phyloP scores from a whole-genome alignment of 805 yeast genomes.

The Teunomyces cretensis region DNA sequence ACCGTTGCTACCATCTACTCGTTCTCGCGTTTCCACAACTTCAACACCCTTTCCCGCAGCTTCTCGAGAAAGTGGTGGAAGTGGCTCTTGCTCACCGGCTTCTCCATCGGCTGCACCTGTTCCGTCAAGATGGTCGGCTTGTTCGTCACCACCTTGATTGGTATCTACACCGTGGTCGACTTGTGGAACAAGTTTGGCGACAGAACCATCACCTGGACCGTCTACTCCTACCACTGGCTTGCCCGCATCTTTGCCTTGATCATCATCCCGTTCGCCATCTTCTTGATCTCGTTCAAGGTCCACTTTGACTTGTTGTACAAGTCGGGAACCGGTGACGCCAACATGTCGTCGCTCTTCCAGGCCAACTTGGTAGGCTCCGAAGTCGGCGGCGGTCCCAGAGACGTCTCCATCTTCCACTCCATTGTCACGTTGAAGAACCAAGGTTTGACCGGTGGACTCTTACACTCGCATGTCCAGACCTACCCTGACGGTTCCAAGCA shows the following conservation, averaged over 20 bases:
- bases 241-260: slow-evolving; percentile 66
- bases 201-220: slow-evolving; percentile 47
- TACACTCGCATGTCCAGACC: slow-evolving; percentile 47
- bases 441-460: slow-evolving; percentile 45
- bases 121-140: slow-evolving; percentile 97
- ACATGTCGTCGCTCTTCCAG: slow-evolving; percentile 79
- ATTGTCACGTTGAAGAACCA: slow-evolving; percentile 40
- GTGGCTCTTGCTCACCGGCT: slow-evolving; percentile 84
- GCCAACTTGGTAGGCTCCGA: slow-evolving; percentile 69
- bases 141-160: slow-evolving; percentile 83
- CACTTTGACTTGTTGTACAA: slow-evolving; percentile 73
- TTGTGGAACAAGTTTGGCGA: slow-evolving; percentile 85
- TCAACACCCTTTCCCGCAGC: slow-evolving; percentile 43
- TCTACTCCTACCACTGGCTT: slow-evolving; percentile 61
- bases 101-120: slow-evolving; percentile 84
- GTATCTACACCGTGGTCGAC: slow-evolving; percentile 84
- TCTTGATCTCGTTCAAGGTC: slow-evolving; percentile 65
- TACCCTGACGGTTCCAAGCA: slow-evolving; percentile 49
- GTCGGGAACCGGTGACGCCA: slow-evolving; percentile 79
- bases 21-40: slow-evolving; percentile 68
- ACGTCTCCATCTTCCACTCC: slow-evolving; percentile 55
- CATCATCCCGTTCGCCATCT: slow-evolving; percentile 60
- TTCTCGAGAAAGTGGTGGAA: slow-evolving; percentile 89
- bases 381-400: slow-evolving; percentile 68
- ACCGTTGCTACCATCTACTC: slow-evolving; percentile 79